phyloP scores from a whole-genome alignment of 2,329 filamentous ascomycete species.

The Stemphylium vesicarium region DNA sequence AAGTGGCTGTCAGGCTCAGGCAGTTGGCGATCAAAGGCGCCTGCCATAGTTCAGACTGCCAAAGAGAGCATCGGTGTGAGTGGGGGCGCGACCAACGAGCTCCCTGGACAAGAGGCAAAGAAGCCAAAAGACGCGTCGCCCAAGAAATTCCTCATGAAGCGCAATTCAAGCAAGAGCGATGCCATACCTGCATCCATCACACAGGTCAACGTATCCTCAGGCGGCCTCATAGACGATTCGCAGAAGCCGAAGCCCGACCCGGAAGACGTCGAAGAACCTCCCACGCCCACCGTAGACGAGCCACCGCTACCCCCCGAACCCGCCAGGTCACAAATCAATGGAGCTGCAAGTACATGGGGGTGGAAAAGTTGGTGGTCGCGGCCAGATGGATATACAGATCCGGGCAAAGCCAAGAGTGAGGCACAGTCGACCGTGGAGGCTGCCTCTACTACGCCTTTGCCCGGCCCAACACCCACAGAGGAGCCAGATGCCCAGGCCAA shows the following conservation, averaged over 20 bases:
- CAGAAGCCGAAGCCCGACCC: slow-evolving; percentile 27
- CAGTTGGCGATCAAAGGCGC: slow-evolving; percentile 56
- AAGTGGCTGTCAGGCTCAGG: slow-evolving; percentile 54
- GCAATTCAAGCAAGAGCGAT: slow-evolving; percentile 54
- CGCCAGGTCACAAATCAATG: slow-evolving; percentile 16
- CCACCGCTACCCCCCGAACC: slow-evolving; percentile 55
- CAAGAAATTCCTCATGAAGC: slow-evolving; percentile 50
- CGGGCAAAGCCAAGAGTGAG: slow-evolving; percentile 38
- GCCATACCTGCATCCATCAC: slow-evolving; percentile 55
- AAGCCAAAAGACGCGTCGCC: slow-evolving; percentile 38
- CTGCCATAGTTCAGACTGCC: slow-evolving; percentile 54
- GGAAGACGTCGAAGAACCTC: slow-evolving; percentile 17
- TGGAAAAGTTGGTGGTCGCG: slow-evolving; percentile 61
- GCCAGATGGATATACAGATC: slow-evolving; percentile 55
- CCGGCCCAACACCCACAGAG: slow-evolving; percentile 46
- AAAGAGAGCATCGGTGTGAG: slow-evolving; percentile 55
- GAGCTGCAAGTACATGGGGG: slow-evolving; percentile 33
- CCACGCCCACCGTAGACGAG: slow-evolving; percentile 29
- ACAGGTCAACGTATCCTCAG: slow-evolving; percentile 53
- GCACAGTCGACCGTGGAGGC: slow-evolving; percentile 39
- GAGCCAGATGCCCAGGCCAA: slow-evolving; percentile 38
- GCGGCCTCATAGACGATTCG: slow-evolving; percentile 39
- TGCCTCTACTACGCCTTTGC: slow-evolving; percentile 52
- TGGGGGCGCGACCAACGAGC: slow-evolving; percentile 52
- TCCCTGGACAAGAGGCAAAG: slow-evolving; percentile 40